Conservation (phyloP, 495 filamentous ascomycete genomes). For the Neurospora sp. region DNA sequence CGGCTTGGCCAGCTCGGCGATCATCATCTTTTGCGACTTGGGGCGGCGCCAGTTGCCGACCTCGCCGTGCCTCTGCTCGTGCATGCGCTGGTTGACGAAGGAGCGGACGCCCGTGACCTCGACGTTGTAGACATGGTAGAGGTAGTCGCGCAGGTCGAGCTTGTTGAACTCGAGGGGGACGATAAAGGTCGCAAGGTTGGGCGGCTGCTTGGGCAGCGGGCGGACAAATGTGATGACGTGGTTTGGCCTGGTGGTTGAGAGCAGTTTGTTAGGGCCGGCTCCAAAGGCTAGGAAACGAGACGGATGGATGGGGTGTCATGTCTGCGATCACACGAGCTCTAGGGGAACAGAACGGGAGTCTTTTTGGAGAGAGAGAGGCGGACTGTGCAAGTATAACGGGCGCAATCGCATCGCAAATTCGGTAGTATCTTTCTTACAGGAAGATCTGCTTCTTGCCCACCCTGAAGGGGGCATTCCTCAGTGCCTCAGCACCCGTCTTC, state of each 20-base stretch:
- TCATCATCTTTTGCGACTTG: conserved; percentile 75
- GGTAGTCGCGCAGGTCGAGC: conserved; percentile 83
- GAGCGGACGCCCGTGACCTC: conserved; percentile 59
- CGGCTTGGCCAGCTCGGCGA: conserved; percentile 68
- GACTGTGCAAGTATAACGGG: neutral
- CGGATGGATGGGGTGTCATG: neutral
- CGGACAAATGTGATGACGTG: conserved; percentile 68
- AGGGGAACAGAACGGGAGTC: neutral
- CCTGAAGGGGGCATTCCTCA: conserved; percentile 11
- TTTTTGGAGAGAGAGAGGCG: neutral
- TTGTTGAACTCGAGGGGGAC: conserved; percentile 86
- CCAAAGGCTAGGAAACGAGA: neutral
- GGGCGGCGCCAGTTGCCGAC: conserved; percentile 47
- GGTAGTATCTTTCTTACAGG: conserved; percentile 42
- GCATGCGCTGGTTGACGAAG: conserved; percentile 60
- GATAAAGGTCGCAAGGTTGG: conserved; percentile 71
- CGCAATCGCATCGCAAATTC: neutral
- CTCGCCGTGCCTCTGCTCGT: conserved; percentile 36
- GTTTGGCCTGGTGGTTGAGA: conserved; percentile 49
- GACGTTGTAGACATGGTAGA: conserved; percentile 65
- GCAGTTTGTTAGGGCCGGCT: neutral
- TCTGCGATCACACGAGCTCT: neutral
- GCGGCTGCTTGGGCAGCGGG: conserved; percentile 52
- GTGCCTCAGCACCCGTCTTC: neutral
- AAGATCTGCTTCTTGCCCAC: conserved; percentile 54